phyloP scores from a whole-genome alignment of 345 rosid genomes.

The Tarenaya hassleriana region DNA sequence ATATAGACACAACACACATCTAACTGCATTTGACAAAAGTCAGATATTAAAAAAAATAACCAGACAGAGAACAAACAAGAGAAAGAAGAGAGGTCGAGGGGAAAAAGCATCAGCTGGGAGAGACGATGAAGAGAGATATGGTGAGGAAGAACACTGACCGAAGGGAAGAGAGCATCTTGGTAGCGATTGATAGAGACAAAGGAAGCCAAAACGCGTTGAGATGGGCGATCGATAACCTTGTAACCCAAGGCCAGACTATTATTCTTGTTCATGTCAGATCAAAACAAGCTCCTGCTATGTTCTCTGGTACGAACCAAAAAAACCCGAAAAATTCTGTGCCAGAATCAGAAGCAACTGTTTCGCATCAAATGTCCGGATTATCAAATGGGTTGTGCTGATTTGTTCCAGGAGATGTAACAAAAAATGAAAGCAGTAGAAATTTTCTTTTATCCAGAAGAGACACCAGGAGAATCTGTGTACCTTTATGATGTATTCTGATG shows the following conservation, averaged over 20 bases:
- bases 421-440: no score
- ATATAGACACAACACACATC: slow-evolving; percentile 18
- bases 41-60: no score
- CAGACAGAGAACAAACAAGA: not conserved
- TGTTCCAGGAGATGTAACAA: no score
- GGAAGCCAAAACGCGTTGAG: slow-evolving; percentile 68
- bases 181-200: slow-evolving; percentile 74
- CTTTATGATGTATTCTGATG: not conserved
- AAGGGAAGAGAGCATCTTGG: slow-evolving; percentile 34
- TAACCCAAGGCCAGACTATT: slow-evolving; percentile 43
- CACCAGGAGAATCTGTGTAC: not conserved
- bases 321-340: not conserved
- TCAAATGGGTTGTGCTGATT: no score
- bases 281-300: slow-evolving; percentile 33
- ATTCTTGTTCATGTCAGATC: slow-evolving; percentile 65
- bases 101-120: not conserved
- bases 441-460: no score
- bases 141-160: slow-evolving; percentile 17
- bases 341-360: no score
- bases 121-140: slow-evolving; percentile 5
- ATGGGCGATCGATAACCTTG: slow-evolving; percentile 65
- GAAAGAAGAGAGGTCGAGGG: not conserved
- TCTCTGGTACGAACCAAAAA: slow-evolving; percentile 27
- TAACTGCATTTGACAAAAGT: slow-evolving; percentile 12
- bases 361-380: no score